A percentile compares a stretch with the other conserved stretches of the same genome.
These are phyloP conservation scores for Vitis rotundifolia DNA, from an alignment of 164 flowering plant genomes.

Conservation along the genomic window DNA sequence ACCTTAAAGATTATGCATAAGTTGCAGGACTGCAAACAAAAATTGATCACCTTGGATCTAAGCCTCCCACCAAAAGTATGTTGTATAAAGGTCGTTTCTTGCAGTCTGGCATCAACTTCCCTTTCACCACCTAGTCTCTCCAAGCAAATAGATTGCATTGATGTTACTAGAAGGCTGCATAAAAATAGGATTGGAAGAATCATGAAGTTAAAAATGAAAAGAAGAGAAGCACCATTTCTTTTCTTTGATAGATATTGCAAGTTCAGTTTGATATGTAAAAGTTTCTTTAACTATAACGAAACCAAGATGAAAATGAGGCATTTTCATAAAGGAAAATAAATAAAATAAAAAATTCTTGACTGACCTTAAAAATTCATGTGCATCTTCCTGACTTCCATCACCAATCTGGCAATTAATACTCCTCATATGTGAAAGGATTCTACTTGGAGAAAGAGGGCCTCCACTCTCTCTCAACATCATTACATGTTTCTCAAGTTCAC, in stretches of 20 bases:
- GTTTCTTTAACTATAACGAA: neutral
- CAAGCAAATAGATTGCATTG: slow-evolving; percentile 89
- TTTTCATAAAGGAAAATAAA: too few relatives aligned
- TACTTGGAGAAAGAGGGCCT: slow-evolving; percentile 66
- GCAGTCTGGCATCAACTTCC: slow-evolving; percentile 60
- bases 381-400: slow-evolving; percentile 93
- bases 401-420: slow-evolving; percentile 68
- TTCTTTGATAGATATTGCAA: neutral
- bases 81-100: slow-evolving; percentile 85
- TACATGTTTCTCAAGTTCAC: slow-evolving; percentile 79
- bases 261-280: neutral
- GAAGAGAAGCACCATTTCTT: neutral
- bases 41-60: slow-evolving; percentile 61
- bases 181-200: slow-evolving; percentile 7
- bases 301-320: neutral
- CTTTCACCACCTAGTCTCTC: slow-evolving; percentile 72
- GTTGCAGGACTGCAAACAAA: neutral
- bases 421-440: slow-evolving; percentile 62
- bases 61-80: slow-evolving; percentile 86
- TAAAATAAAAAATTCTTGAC: neutral
- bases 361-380: slow-evolving; percentile 92
- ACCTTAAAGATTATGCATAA: too few relatives aligned
- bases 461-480: slow-evolving; percentile 55
- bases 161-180: slow-evolving; percentile 68
- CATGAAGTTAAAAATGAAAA: neutral